These are phyloP conservation scores for Murraya paniculata DNA, from an alignment of 345 rosid species.

Conservation along the genomic window DNA sequence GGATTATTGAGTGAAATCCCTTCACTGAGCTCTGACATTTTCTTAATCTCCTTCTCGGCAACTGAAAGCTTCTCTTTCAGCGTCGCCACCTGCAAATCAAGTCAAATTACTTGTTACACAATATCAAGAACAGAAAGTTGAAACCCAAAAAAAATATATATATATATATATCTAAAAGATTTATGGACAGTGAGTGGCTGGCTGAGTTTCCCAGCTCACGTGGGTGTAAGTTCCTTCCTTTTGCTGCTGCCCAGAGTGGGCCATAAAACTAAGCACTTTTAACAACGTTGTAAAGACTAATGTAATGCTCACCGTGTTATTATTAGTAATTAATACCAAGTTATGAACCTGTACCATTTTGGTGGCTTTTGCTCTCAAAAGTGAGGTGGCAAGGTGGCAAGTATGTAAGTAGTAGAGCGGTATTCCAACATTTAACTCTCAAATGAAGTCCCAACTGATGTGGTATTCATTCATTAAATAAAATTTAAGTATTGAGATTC, in stretches of 20 bases:
- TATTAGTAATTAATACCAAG: too few relatives aligned
- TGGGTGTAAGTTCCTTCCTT: background rate
- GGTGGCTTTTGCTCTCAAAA: constrained; percentile 24
- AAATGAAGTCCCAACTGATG: too few relatives aligned
- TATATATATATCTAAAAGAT: too few relatives aligned
- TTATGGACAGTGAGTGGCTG: too few relatives aligned
- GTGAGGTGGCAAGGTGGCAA: constrained; percentile 51
- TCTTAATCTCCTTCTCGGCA: constrained; percentile 52
- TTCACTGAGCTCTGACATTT: constrained; percentile 37
- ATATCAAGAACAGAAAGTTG: too few relatives aligned
- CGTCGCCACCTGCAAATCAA: constrained; percentile 43
- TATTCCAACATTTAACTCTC: too few relatives aligned
- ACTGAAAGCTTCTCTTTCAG: constrained; percentile 37
- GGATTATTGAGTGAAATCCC: constrained; percentile 52
- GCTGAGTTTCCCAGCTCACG: background rate
- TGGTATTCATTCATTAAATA: too few relatives aligned
- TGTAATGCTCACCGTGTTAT: background rate
- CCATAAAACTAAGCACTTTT: constrained; percentile 13
- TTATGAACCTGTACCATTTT: background rate
- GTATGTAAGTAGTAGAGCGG: background rate
- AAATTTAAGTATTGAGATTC: too few relatives aligned
- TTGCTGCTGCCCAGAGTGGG: constrained; percentile 20
- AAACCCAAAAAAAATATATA: too few relatives aligned
- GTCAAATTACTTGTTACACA: too few relatives aligned
- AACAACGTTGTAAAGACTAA: constrained; percentile 25